Evolutionary conservation across 2,329 filamentous ascomycete genomes (phyloP).

Genomic region (Hymenoscyphus linearis): DNA sequence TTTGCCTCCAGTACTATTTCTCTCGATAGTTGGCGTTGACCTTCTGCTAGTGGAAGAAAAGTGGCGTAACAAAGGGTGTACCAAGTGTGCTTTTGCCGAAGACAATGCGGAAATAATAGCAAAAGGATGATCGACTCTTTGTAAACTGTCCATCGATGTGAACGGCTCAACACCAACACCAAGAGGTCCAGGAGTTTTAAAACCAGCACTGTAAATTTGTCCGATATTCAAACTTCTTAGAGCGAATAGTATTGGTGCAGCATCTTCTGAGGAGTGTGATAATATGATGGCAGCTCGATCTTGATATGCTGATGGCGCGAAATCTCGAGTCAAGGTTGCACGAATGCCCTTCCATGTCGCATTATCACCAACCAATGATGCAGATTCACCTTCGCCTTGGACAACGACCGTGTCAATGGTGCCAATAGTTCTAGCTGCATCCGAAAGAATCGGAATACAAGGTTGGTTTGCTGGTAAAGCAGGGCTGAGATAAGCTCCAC

Average conservation of each 20-base stretch:
- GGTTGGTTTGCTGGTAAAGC: constrained; percentile 54
- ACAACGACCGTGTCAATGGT: constrained; percentile 78
- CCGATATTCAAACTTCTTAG: constrained; percentile 69
- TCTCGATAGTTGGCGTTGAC: constrained; percentile 14
- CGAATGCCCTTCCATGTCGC: constrained; percentile 82
- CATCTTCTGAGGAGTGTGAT: constrained; percentile 67
- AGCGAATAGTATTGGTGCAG: constrained; percentile 73
- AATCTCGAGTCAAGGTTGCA: constrained; percentile 73
- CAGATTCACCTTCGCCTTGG: constrained; percentile 42
- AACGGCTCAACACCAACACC: constrained; percentile 60
- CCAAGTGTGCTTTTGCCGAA: constrained; percentile 71
- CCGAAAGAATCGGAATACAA: constrained; percentile 62
- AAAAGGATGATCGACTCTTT: constrained; percentile 73
- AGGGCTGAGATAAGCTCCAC: constrained; percentile 76
- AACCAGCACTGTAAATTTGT: constrained; percentile 80
- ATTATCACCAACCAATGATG: constrained; percentile 70
- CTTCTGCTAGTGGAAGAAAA: constrained; percentile 47
- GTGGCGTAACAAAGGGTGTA: constrained; percentile 70
- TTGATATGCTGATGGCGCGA: constrained; percentile 76
- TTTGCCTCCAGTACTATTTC: constrained; percentile 28
- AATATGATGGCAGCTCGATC: constrained; percentile 71
- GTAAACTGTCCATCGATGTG: constrained; percentile 70
- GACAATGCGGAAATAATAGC: constrained; percentile 75
- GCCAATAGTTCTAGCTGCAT: constrained; percentile 72
- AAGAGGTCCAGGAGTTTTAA: constrained; percentile 60